These are phyloP conservation scores for Paxillus rubicundulus DNA, from an alignment of 768 basidiomycete genomes.

Conservation along the genomic window DNA sequence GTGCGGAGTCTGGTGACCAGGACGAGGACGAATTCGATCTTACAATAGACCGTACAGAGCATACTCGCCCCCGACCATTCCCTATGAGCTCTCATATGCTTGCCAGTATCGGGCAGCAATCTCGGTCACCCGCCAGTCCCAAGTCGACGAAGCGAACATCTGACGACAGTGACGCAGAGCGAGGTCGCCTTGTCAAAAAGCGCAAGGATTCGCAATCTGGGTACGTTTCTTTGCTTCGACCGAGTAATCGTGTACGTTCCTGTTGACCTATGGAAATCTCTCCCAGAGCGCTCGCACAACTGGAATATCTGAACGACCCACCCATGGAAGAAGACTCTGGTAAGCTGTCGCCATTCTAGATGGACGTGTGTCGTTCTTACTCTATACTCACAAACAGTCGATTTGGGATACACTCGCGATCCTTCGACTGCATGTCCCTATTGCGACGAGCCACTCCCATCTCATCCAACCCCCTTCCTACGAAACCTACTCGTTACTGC, in stretches of 20 bases:
- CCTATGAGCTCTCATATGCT: constrained; percentile 50
- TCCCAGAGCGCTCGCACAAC: constrained; percentile 3
- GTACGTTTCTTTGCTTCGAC: constrained; percentile 9
- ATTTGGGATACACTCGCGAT: constrained; percentile 50
- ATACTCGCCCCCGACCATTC: constrained; percentile 33
- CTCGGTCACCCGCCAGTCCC: constrained; percentile 19
- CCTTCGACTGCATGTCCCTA: constrained; percentile 75
- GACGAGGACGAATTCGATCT: neutral
- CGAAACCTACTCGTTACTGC: constrained; percentile 51
- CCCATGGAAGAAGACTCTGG: constrained; percentile 39
- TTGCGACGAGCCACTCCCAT: constrained; percentile 71
- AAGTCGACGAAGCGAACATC: constrained; percentile 30
- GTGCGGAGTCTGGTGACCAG: constrained; percentile 3
- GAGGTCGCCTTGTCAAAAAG: constrained; percentile 31
- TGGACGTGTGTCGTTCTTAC: neutral
- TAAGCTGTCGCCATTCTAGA: constrained; percentile 23
- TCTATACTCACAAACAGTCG: constrained; percentile 37
- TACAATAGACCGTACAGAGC: neutral
- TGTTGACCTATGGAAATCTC: neutral
- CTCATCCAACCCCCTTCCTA: constrained; percentile 57
- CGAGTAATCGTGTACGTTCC: constrained; percentile 12
- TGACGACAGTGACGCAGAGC: constrained; percentile 29
- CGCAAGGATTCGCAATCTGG: constrained; percentile 25
- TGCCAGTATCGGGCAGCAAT: constrained; percentile 34
- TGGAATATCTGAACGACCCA: constrained; percentile 19